A percentile compares a stretch with the other conserved stretches of the same genome.
phyloP scores from a whole-genome alignment of 306 rosid species.

The Casuarina glauca region DNA sequence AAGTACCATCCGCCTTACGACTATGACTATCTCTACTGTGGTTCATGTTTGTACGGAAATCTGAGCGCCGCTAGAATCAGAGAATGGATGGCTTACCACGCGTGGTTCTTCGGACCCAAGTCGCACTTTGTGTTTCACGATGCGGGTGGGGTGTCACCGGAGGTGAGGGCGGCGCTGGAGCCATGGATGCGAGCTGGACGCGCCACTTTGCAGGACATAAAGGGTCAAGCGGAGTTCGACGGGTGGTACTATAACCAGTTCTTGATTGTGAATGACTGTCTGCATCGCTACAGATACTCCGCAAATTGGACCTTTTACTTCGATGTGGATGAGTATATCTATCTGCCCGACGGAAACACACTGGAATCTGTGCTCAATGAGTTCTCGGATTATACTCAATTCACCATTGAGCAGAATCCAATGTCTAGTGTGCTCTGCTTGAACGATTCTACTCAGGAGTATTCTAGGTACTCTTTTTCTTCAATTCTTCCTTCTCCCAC shows the following conservation, averaged over 20 bases:
- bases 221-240: constrained; percentile 37
- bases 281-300: constrained; percentile 32
- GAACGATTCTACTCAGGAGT: constrained; percentile 31
- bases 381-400: constrained; percentile 34
- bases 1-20: constrained; percentile 31
- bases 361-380: constrained; percentile 35
- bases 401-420: constrained; percentile 45
- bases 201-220: constrained; percentile 38
- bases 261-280: constrained; percentile 44
- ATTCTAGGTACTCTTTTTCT: constrained; percentile 21
- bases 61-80: constrained; percentile 35
- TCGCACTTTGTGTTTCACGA: constrained; percentile 48
- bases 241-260: constrained; percentile 48
- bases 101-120: constrained; percentile 40
- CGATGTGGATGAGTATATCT: constrained; percentile 47
- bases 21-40: constrained; percentile 42
- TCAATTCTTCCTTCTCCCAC: not conserved
- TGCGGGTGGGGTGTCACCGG: constrained; percentile 41
- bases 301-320: constrained; percentile 47
- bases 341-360: constrained; percentile 31
- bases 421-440: constrained; percentile 43
- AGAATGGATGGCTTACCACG: constrained; percentile 51
- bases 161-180: constrained; percentile 38
- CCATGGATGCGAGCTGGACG: constrained; percentile 42
- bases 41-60: constrained; percentile 39